Evolutionary conservation across 2,329 filamentous ascomycete species (phyloP).

Genomic region (Verticillium zaregamsianum): DNA sequence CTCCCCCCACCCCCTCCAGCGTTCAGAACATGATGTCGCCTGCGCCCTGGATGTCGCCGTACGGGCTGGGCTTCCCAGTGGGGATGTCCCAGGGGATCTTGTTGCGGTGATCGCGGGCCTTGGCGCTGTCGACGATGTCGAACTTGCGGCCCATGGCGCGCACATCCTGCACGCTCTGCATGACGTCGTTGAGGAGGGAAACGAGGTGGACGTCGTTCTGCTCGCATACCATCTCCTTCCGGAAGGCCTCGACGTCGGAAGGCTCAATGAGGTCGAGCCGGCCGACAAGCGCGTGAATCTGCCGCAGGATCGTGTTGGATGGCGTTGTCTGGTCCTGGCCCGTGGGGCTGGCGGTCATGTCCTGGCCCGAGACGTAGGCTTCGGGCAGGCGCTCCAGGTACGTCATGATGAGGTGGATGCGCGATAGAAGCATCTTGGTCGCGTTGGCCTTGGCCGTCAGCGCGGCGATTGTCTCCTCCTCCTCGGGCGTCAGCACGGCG

Average conservation of each 20-base stretch:
- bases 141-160: slow-evolving; percentile 76
- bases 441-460: slow-evolving; percentile 89
- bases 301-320: slow-evolving; percentile 74
- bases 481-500: slow-evolving; percentile 49
- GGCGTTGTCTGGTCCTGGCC: slow-evolving; percentile 33
- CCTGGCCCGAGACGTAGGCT: slow-evolving; percentile 51
- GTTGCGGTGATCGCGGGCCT: slow-evolving; percentile 12
- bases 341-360: slow-evolving; percentile 24
- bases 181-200: slow-evolving; percentile 69
- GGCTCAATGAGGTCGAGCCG: slow-evolving; percentile 80
- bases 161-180: slow-evolving; percentile 66
- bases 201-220: slow-evolving; percentile 81
- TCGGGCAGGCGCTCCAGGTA: slow-evolving; percentile 73
- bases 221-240: slow-evolving; percentile 69
- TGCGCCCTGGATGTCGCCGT: slow-evolving; percentile 14
- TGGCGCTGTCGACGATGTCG: slow-evolving; percentile 47
- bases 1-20: background rate
- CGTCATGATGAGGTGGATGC: slow-evolving; percentile 66
- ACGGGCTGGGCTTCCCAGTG: slow-evolving; percentile 9
- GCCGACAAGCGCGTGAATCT: slow-evolving; percentile 80
- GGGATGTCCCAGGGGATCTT: background rate
- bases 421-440: slow-evolving; percentile 84
- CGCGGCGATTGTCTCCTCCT: slow-evolving; percentile 57
- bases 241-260: slow-evolving; percentile 59
- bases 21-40: slow-evolving; percentile 19